Evolutionary conservation across 306 rosid genomes (phyloP), one percentile per base, ranked within the genome.

Genomic region (Lotus japonicus): DNA sequence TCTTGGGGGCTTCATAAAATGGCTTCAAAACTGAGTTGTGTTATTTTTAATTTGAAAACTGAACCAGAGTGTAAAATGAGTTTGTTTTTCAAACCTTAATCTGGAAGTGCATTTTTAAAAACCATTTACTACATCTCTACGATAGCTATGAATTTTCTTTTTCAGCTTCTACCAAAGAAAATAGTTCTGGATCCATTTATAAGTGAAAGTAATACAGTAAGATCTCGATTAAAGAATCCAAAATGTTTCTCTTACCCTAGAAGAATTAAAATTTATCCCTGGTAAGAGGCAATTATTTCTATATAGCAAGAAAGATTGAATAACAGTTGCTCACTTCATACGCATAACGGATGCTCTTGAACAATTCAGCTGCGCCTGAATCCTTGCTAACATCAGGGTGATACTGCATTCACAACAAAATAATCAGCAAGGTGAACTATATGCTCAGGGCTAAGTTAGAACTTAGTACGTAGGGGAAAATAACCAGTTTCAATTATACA

Each of bases 361-460:
- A 92, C 58, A 80, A 64, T 53, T 88, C 91, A 56, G 73, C 79
- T 26, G 96, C 88, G 46, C 67, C 86, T n/a, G 84, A 83, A 82
- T 85, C 88, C 81, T 86, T 88, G 90, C 90, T 84, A 51, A 92
- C 98, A 81, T 92, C 97, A 16, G 97, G 96, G 78, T 90, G 98
- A 76, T 83, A 90, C 97, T 90, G 91, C 85, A 84, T 45, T 21
- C 73, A 52, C 11, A 42, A 9, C 17, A 80, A 52, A 42, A 64
- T 52, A 42, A 60, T 41, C 72, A 39, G 52, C 6, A 3, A 46
- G 33, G 17, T 66, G 69, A 49, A 43, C 6, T 38, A 39, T 21
- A 21, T n/a, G 60, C 48, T 52, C 6, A 56, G 9, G 54, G 15
- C 4, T 54, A 44, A 59, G 36, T 35, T 9, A 59, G 43, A 49